phyloP scores from a whole-genome alignment of 257 asterid species.

The Ilex aquifolium region DNA sequence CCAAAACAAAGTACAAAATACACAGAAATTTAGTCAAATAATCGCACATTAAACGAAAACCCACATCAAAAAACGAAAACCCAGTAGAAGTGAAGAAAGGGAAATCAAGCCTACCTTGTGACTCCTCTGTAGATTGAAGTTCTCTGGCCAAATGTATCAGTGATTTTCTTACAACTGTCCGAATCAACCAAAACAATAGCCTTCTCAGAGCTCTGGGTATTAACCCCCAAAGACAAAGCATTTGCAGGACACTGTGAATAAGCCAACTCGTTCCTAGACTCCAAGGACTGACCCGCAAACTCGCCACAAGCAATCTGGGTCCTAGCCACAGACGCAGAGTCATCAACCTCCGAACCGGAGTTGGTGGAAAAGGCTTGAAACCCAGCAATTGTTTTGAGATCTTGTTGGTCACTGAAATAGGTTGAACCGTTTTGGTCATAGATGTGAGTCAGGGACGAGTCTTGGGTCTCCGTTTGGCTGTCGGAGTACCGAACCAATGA shows the following conservation, averaged over 20 bases:
- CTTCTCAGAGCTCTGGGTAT: conserved; percentile 16
- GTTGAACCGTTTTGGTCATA: conserved; percentile 41
- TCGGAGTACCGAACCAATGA: conserved; percentile 12
- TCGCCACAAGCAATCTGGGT: conserved; percentile 37
- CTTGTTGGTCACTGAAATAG: conserved; percentile 40
- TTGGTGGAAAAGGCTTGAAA: conserved; percentile 65
- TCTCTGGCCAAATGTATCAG: conserved; percentile 88
- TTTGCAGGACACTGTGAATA: conserved; percentile 34
- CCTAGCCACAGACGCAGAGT: conserved; percentile 53
- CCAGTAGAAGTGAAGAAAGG: not conserved
- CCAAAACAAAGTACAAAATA: not conserved
- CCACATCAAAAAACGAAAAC: not conserved
- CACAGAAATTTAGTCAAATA: not conserved
- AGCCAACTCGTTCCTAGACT: conserved; percentile 57
- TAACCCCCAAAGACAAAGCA: conserved; percentile 47
- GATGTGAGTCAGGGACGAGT: conserved; percentile 69
- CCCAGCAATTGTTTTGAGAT: conserved; percentile 49
- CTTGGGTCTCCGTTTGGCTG: conserved; percentile 43
- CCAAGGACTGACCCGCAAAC: conserved; percentile 30
- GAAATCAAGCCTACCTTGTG: conserved; percentile 46
- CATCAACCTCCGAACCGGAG: conserved; percentile 88
- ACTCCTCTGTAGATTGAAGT: conserved; percentile 97
- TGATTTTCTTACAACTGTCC: conserved; percentile 46
- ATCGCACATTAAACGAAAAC: conserved; percentile 3
- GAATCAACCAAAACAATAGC: conserved; percentile 49